Evolutionary conservation across 371 early-diverging fungal species (phyloP), one percentile per base, ranked within the genome.

Genomic region (Choanephora cucurbitarum): DNA sequence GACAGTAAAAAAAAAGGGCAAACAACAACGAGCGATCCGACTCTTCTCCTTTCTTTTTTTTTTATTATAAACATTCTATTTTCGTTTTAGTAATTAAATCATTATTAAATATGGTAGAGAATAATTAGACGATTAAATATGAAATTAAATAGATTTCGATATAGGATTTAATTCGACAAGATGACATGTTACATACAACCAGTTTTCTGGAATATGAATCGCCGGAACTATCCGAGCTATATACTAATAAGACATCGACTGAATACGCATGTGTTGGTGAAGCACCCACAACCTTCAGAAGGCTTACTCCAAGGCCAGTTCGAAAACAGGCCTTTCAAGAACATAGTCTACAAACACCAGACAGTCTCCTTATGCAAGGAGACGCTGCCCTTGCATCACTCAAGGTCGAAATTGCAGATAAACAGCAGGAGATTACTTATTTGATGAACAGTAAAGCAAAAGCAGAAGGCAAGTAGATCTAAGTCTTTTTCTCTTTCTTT

Each of bases 371-470:
- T 17, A 55, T 54, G 21, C 32, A 40, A 21, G 49, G 49, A 44
- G 55, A 60, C 6, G 9, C 37, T 17, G 34, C 60, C 41, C 34
- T 54, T 28, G 44, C 55, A 19, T 43, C 17, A 5, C 33, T 60
- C 3, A 55, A 60, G 24, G 48, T 55, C 14, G 60, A 60, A 55
- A 49, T 53, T 14, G 60, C 50, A 6, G 60, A 60, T 44, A 49
- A 60, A 44, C 60, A 60, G 21, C 55, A 54, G 39, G 55, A 60
- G 44, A 39, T 60, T 17, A 21, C 46, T 34, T 37, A 14, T 13
- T n/a, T 53, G 48, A 48, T 53, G 34, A 59, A 53, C 13, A 39
- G 28, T 31, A 57, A 49, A 43, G 34, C 9, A 22, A 22, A 57
- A 43, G 7, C 49, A 10, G 57, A 57, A 49, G 57, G 57, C 49